Evolutionary conservation across 495 filamentous ascomycete species (phyloP), one percentile per base, ranked within the genome.

Genomic region (Xylaria flabelliformis): DNA sequence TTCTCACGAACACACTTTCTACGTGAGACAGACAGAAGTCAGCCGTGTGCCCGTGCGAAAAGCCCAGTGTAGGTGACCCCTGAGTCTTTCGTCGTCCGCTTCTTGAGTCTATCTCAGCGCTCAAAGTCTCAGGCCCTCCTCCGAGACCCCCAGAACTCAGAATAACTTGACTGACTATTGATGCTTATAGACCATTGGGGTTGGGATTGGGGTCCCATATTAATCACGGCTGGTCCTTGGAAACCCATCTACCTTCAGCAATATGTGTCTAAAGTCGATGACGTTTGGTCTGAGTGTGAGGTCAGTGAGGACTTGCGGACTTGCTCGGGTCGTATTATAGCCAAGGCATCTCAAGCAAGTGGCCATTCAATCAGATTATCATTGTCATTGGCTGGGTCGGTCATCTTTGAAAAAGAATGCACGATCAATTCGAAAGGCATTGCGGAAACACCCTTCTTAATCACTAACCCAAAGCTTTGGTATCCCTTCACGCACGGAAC

Each of bases 191-290:
- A 93, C 73, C 90, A 93, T 71, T 94, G 90, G 89, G 92, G 92
- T 32, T 95, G 92, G 92, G 92, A 95, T 76, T 95, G 92, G 92
- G 92, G 92, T 12, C 92, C 92, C 29, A 85, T 89, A 6, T 72
- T 94, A 29, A 85, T 92, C 75, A 92, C 91, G 8, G 90, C 88
- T 51, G 92, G 92, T 4, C 91, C 92, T 15, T 94, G 91, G 91
- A 84, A 88, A 63, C 87, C 89, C 4, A 83, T 93, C 26, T 85
- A 82, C 13, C 80, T 94, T n/a, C 91, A 95, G 75, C 83, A 88
- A 5, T 85, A 75, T 36, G 50, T 77, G 24, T 66, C 74, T 13
- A 75, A 86, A 19, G 84, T 94, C 46, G 81, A 85, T 2, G 88
- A 91, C 73, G 79, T 93, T 5, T 87, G 86, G 66, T 75, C 85